Conservation (phyloP, 2,329 filamentous ascomycete genomes). For the Cyanodermella asteris region DNA sequence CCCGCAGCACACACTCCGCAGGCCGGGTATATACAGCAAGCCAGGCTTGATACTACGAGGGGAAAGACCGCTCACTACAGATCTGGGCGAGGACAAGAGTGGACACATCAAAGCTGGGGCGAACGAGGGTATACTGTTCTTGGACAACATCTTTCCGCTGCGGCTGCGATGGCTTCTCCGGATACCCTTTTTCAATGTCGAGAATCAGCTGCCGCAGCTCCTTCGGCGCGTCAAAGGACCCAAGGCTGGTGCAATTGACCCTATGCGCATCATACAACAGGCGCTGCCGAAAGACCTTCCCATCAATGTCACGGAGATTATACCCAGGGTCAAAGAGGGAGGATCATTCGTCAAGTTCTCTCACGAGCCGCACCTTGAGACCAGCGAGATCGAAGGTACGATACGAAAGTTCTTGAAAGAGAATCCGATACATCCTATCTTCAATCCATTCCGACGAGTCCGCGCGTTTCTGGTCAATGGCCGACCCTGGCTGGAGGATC, state of each 20-base stretch:
- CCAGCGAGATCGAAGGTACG: slow-evolving; percentile 35
- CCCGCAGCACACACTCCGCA: no score
- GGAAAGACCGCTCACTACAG: slow-evolving; percentile 8
- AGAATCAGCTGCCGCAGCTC: slow-evolving; percentile 24
- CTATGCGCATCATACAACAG: slow-evolving; percentile 30
- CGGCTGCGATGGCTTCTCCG: slow-evolving; percentile 43
- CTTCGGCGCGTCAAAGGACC: slow-evolving; percentile 30
- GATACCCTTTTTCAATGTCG: slow-evolving; percentile 25
- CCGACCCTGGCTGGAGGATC: slow-evolving; percentile 81
- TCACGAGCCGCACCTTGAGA: slow-evolving; percentile 24
- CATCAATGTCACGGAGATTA: slow-evolving; percentile 55
- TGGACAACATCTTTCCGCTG: slow-evolving; percentile 75
- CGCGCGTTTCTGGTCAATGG: slow-evolving; percentile 55
- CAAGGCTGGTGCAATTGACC: slow-evolving; percentile 31
- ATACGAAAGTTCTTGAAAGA: slow-evolving; percentile 43
- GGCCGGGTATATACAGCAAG: no score
- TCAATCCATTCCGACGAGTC: slow-evolving; percentile 57
- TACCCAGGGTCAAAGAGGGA: slow-evolving; percentile 74
- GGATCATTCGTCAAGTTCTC: slow-evolving; percentile 81
- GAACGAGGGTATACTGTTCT: slow-evolving; percentile 70
- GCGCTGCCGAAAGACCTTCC: slow-evolving; percentile 40
- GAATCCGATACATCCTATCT: slow-evolving; percentile 66
- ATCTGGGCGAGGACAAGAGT: slow-evolving; percentile 16
- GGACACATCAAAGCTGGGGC: slow-evolving; percentile 61
- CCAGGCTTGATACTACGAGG: no score